Base-by-base conservation (phyloP, 2,329 filamentous ascomycete genomes). In the Colletotrichum brevisporum region DNA sequence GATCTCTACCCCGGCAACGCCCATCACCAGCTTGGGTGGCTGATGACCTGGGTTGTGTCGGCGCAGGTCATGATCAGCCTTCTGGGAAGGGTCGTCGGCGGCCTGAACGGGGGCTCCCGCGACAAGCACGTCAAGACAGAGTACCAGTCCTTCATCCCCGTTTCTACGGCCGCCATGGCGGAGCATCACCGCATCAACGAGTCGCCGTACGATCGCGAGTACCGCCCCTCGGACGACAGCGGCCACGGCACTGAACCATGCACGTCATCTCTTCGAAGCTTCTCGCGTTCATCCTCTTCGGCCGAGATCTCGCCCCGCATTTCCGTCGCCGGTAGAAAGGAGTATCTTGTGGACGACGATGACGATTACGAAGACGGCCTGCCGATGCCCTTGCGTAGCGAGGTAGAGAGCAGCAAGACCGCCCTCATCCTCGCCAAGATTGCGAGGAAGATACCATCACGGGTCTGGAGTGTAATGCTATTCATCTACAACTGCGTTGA, bases 21-120 rank as follows among this genome's bases (percentile, higher is more conserved):
- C n/a, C 95, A 98, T 79, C 91, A 94, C 82, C 94, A 93, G 78
- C 86, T 95, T 51, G 94, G 94, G 63, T 98, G 95, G 95, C 85
- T 93, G 50, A 86, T 92, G 36, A 95, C 92, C 3, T 92, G 89
- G 84, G 84, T 95, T 4, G 85, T 92, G 12, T 85, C 85, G 60
- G 89, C 87, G 0, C 95, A 97, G 82, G 86, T 92, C 16, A 75
- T 92, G 47, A 83, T 97, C 77, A 88, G 89, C 56, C 77, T 94
- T 63, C 81, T 94, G 54, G 90, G 90, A 60, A 82, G 86, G 50
- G 88, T 92, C 70, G 85, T 87, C 5, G 85, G 86, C 16, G 31
- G 55, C 4, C 39, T 66, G 18, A 55, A 61, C 18, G 54, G 70
- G 21, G 64, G 39, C 6, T 36, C 8, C 36, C 43, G 27, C 47